Evolutionary conservation across 1,139 yeast genomes (phyloP).

Genomic region (Pichia sorboxylosa): DNA sequence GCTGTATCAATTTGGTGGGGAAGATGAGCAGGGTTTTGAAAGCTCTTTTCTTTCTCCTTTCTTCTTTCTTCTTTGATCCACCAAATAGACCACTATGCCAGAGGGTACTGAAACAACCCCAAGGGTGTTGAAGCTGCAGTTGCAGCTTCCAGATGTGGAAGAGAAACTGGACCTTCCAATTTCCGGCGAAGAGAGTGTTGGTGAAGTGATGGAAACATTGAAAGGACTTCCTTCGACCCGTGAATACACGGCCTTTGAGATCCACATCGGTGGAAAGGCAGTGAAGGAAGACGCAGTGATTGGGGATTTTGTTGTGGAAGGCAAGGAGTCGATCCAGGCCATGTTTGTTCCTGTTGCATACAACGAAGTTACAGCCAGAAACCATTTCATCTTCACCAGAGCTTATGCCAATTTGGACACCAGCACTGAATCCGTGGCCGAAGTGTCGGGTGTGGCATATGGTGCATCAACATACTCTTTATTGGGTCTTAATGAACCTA

Average conservation of each 20-base stretch:
- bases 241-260: constrained; percentile 50
- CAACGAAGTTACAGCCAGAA: constrained; percentile 33
- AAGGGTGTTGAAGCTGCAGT: too few relatives aligned
- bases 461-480: constrained; percentile 30
- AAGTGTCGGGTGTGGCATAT: constrained; percentile 26
- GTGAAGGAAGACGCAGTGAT: constrained; percentile 4
- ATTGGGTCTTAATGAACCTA: constrained; percentile 23
- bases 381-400: constrained; percentile 36
- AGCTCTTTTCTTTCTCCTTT: too few relatives aligned
- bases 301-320: constrained; percentile 22
- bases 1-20: too few relatives aligned
- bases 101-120: too few relatives aligned
- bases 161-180: constrained; percentile 28
- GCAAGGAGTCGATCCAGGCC: constrained; percentile 5
- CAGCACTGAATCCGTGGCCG: constrained; percentile 16
- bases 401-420: constrained; percentile 32
- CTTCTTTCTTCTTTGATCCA: too few relatives aligned
- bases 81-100: too few relatives aligned
- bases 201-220: constrained; percentile 50
- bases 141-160: constrained; percentile 19
- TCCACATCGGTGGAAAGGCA: constrained; percentile 19
- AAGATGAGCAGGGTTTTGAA: too few relatives aligned
- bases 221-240: constrained; percentile 42
- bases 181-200: constrained; percentile 35
- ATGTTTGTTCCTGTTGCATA: constrained; percentile 29